These are phyloP conservation scores for Nitzschia putrida DNA, from an alignment of 108 stramenopile species.

Conservation along the genomic window DNA sequence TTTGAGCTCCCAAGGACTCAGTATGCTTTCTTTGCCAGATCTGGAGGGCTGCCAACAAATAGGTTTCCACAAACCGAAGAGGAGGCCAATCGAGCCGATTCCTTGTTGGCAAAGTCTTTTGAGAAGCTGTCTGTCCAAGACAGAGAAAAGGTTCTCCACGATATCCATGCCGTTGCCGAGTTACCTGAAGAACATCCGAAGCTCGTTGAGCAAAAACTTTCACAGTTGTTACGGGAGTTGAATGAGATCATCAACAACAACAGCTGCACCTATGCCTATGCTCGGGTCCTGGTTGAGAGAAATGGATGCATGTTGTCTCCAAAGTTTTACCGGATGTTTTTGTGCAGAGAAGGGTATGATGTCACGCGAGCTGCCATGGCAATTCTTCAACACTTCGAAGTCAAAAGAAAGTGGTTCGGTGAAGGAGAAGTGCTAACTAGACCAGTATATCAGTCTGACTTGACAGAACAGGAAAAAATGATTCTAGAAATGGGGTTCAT, in stretches of 20 bases:
- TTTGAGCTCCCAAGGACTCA: too few species aligned
- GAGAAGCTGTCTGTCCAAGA: background rate
- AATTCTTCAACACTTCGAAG: constrained; percentile 19
- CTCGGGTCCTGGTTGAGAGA: too few species aligned
- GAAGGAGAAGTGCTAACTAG: constrained; percentile 21
- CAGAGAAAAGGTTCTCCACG: background rate
- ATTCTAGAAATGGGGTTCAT: constrained; percentile 10
- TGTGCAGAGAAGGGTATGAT: constrained; percentile 12
- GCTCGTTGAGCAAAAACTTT: background rate
- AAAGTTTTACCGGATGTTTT: constrained; percentile 18
- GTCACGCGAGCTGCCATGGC: background rate
- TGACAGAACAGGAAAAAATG: background rate
- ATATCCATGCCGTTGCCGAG: constrained; percentile 1
- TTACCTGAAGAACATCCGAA: background rate
- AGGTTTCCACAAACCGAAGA: too few species aligned
- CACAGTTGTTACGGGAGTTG: background rate
- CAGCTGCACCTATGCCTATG: background rate
- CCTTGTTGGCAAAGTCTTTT: background rate
- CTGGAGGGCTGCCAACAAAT: too few species aligned
- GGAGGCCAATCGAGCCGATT: background rate
- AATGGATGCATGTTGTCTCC: too few species aligned
- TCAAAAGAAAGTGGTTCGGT: constrained; percentile 21
- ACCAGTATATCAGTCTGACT: constrained; percentile 14
- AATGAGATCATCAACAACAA: background rate
- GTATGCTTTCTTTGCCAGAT: too few species aligned